Evolutionary conservation across 2,329 filamentous ascomycete genomes (phyloP).

Genomic region (Hortaea sp.): DNA sequence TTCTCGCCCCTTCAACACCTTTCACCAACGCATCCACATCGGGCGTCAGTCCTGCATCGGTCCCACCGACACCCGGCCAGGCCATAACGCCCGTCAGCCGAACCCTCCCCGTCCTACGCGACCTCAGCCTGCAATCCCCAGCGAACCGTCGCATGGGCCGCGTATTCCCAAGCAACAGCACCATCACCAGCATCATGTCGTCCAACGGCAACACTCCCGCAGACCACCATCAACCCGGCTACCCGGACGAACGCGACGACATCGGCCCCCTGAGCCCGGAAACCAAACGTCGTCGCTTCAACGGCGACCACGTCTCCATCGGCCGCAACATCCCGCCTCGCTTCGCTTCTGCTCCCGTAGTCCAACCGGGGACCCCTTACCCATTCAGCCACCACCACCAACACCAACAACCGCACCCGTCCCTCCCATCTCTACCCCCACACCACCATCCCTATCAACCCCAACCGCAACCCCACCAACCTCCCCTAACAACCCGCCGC

Average conservation of each 20-base stretch:
- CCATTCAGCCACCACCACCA: slow-evolving; percentile 20
- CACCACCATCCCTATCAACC: slow-evolving; percentile 11
- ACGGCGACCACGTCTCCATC: slow-evolving; percentile 33
- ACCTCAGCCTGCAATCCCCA: slow-evolving; percentile 27
- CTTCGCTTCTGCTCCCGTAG: slow-evolving; percentile 14
- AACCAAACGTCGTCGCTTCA: slow-evolving; percentile 53
- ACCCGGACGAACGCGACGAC: slow-evolving; percentile 28
- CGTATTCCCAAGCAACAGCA: slow-evolving; percentile 12
- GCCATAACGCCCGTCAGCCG: slow-evolving; percentile 24
- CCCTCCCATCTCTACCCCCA: slow-evolving; percentile 24
- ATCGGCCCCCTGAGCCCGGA: slow-evolving; percentile 43
- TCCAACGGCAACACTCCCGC: slow-evolving; percentile 12
- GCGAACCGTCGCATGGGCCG: slow-evolving; percentile 15
- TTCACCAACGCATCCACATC: slow-evolving; percentile 21
- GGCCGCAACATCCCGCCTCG: slow-evolving; percentile 24
- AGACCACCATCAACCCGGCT: slow-evolving; percentile 11
- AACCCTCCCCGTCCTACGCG: slow-evolving; percentile 25
- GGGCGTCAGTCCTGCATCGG: slow-evolving; percentile 17
- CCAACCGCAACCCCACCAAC: slow-evolving; percentile 31
- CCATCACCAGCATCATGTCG: slow-evolving; percentile 14
- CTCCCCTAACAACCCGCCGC: slow-evolving; percentile 25
- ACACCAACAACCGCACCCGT: slow-evolving; percentile 33
- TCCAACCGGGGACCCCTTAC: slow-evolving; percentile 29
- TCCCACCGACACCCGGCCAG: slow-evolving; percentile 21
- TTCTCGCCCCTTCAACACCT: slow-evolving; percentile 52